Percentiles rank a stretch among this genome's conserved stretches.
These are phyloP conservation scores for Biscogniauxia marginata DNA, from an alignment of 2,329 filamentous ascomycete genomes.

Conservation along the genomic window DNA sequence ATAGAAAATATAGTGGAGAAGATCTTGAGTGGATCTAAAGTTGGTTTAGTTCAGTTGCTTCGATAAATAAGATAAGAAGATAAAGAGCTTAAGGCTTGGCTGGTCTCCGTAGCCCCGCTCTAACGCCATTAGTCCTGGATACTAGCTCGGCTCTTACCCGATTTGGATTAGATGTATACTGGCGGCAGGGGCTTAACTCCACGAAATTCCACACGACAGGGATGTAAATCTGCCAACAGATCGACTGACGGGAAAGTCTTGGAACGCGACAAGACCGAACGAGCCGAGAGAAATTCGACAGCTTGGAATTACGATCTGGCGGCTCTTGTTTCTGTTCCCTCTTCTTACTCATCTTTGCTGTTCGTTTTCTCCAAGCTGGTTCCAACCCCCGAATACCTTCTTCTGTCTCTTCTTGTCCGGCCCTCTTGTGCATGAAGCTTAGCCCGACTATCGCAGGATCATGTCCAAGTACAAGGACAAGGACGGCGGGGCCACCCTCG, in stretches of 20 bases:
- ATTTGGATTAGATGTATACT: background rate
- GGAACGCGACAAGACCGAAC: background rate
- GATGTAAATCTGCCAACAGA: background rate
- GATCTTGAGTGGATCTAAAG: background rate
- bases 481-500: conserved; percentile 53
- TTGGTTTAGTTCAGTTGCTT: no score
- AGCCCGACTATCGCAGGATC: conserved; percentile 3
- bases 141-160: background rate
- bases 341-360: no score
- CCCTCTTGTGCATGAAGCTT: background rate
- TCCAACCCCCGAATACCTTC: no score
- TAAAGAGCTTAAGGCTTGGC: background rate
- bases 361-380: no score
- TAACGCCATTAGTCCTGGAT: background rate
- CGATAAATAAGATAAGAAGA: background rate
- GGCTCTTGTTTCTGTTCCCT: background rate
- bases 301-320: background rate
- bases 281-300: background rate
- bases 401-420: background rate
- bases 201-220: background rate
- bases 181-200: background rate
- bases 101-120: no score
- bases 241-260: background rate
- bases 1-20: background rate
- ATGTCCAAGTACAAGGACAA: conserved; percentile 59